Base-by-base conservation (phyloP, 164 flowering plant genomes). In the Saururus chinensis region DNA sequence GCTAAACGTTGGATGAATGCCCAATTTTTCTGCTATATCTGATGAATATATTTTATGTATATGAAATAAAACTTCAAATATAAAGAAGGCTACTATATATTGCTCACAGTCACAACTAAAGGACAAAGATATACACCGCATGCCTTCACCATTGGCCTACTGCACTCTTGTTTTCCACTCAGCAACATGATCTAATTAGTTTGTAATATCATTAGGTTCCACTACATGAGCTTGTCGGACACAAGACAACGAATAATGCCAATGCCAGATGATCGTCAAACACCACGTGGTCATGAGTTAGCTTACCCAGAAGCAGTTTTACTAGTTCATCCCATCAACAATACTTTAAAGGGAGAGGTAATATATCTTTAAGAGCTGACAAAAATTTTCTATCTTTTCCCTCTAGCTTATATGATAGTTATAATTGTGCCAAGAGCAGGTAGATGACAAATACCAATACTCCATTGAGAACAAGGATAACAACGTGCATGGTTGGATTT, bases 371-470 rank as follows among this genome's bases (percentile, higher is more conserved):
- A n/a, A n/a, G n/a, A n/a, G n/a, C n/a, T n/a, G n/a, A n/a, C n/a
- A n/a, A n/a, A n/a, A n/a, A n/a, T n/a, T n/a, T n/a, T n/a, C n/a
- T n/a, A n/a, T n/a, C n/a, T n/a, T n/a, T n/a, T n/a, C n/a, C n/a
- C n/a, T 53, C 20, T 19, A 53, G 56, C 23, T 23, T 20, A 10
- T 23, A 20, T 20, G 10, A 19, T 7, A 10, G 8, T 4, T 20
- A 19, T 53, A 1, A 20, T 53, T 20, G 17, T 37, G 17, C n/a
- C 24, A 13, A 64, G 58, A 45, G 19, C 73, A 92, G 98, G 95
- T 90, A 61, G 97, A 93, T 76, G 97, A 92, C 78, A 92, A 92
- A 71, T 92, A 89, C 71, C 88, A 92, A 57, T 89, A 92, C 65
- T 81, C 97, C 0, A 69, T 80, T 51, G 87, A 88, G 19, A 81